Conservation (phyloP, 768 basidiomycete genomes). For the Mycena vulgaris region DNA sequence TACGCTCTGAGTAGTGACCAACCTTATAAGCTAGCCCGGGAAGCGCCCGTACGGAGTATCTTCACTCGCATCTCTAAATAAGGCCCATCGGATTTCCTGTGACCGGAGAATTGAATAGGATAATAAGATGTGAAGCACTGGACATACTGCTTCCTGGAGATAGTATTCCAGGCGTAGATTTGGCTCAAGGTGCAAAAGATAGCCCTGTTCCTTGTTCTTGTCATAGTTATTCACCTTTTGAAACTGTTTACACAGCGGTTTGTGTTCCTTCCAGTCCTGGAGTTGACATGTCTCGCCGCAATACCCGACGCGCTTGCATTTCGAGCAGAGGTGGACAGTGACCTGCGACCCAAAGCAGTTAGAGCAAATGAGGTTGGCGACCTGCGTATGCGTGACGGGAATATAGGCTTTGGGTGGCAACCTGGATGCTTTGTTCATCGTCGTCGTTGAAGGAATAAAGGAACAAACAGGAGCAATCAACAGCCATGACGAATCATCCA, state of each 20-base stretch:
- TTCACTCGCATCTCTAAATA: not conserved
- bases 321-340: not conserved
- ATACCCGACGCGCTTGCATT: not conserved
- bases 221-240: not conserved
- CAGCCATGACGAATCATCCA: too few relatives aligned
- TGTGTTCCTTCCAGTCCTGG: not conserved
- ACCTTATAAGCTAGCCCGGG: not conserved
- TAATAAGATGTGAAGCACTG: not conserved
- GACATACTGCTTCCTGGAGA: not conserved
- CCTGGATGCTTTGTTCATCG: too few relatives aligned
- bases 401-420: slow-evolving; percentile 2
- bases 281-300: not conserved
- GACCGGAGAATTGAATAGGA: too few relatives aligned
- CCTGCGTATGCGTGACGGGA: slow-evolving; percentile 1
- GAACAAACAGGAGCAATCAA: too few relatives aligned
- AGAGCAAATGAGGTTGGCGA: not conserved
- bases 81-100: not conserved
- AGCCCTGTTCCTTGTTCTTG: not conserved
- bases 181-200: not conserved
- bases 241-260: not conserved
- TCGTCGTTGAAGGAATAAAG: too few relatives aligned
- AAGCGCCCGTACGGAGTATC: not conserved
- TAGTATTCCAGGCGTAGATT: too few relatives aligned
- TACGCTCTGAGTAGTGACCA: not conserved
- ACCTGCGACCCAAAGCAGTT: not conserved